Base-by-base conservation (phyloP, 139 green algal genomes). In the Tetraselmis chui region DNA sequence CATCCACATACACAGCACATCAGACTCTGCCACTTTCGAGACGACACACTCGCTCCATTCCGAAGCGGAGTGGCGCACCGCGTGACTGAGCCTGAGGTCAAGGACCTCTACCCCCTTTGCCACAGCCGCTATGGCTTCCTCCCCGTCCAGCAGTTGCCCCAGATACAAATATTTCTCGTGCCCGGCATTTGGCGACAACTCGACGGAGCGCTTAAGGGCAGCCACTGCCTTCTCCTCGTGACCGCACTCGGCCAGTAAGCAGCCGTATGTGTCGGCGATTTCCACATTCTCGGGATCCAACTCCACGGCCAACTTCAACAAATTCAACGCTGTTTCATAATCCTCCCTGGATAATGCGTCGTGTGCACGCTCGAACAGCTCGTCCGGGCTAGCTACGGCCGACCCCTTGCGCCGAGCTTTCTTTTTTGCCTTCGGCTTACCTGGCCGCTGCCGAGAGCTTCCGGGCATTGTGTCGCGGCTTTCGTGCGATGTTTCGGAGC, bases 121-220 rank as follows among this genome's bases (percentile, higher is more conserved):
- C 59, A 89, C 28, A 24, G 77, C 82, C 32, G 85, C 59, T 2
- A 25, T 76, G 11, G 77, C 83, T 67, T 85, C 83, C 78, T 85
- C 25, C 75, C 82, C 83, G 26, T 89, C 80, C 32, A 89, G 59
- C 32, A 96, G 83, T 85, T 96, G 94, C 1, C 91, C 92, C n/a
- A 97, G 88, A 84, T 97, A 97, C 89, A 97, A 92, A 85, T 93
- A 97, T 83, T 97, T 97, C 59, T 96, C 92, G 81, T 91, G 92
- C 22, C 94, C 94, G 0, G 77, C 74, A 1, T 95, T 88, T 0
- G 93, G 93, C 29, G 85, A 84, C 18, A 94, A 28, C 27, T 82
- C 59, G 24, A 92, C 90, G 0, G 89, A 67, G 45, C 45, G 45
- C 45, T 18, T 67, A 18, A 67, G 45, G 5, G 45, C 45, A 67